Base-by-base conservation (phyloP, 2,329 filamentous ascomycete genomes). In the Alternaria atra region DNA sequence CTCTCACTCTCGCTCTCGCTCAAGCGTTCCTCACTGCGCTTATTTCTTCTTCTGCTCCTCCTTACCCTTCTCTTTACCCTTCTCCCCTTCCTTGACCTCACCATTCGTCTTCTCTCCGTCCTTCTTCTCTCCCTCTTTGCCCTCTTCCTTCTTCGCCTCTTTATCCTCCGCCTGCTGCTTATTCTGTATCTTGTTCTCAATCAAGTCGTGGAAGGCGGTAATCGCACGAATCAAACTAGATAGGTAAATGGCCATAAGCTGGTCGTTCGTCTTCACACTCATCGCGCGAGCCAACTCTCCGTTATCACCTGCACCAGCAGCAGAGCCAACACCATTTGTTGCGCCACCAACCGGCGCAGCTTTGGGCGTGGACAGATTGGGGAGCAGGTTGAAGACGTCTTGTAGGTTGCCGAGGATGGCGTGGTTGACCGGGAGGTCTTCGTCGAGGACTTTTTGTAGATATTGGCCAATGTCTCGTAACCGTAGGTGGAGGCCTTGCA, bases 101-200 rank as follows among this genome's bases (percentile, higher is more conserved):
- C 81, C 84, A 52, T 85, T 73, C 37, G 65, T 57, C 13, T 87
- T 87, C 58, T 90, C 90, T 8, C 79, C 68, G 62, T 87, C 87
- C 70, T 83, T 80, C 68, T 89, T 89, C 75, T 91, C 91, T 48
- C 84, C 89, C 75, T 91, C 91, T 50, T 85, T 81, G 58, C 81
- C 81, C 66, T 85, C 85, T 35, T 86, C 84, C 68, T 84, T 85
- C 65, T 90, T 88, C 46, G 84, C 87, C 72, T 98, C 94, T 82
- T 94, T 94, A 76, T 99, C 95, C 77, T 98, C 95, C 75, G 96
- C 91, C 79, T 96, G 92, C 82, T 98, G 94, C 79, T 94, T 88
- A 83, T 99, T 99, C 84, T 98, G 94, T 70, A 98, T 97, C 87
- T 99, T 99, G 85, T 99, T 99, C 84, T 99, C 95, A 69, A 99